Conservation (phyloP, 1,139 yeast genomes). For the Saccharomyces pastorianus region DNA sequence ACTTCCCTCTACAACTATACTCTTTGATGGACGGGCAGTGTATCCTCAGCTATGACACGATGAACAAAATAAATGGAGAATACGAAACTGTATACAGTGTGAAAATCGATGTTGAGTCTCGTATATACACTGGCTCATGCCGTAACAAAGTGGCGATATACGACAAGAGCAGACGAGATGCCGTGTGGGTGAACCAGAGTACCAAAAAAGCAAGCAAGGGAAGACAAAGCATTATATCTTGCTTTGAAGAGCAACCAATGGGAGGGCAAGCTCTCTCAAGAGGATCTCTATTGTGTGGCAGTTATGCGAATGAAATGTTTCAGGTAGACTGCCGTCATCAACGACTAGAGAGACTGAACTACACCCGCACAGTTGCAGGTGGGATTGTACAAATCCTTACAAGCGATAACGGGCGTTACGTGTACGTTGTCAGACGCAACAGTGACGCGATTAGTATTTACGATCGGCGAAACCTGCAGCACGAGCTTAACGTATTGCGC, state of each 20-base stretch:
- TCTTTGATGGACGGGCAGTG: background rate
- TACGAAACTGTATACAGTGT: conserved; percentile 22
- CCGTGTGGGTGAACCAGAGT: conserved; percentile 15
- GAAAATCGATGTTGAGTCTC: conserved; percentile 8
- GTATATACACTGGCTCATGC: conserved; percentile 21
- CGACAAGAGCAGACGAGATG: conserved; percentile 16
- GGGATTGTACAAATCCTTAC: conserved; percentile 24
- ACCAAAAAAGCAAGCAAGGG: conserved; percentile 12
- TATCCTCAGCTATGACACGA: conserved; percentile 14
- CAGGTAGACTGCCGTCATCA: conserved; percentile 16
- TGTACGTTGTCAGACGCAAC: conserved; percentile 22
- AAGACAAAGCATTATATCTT: conserved; percentile 19
- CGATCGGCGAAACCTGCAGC: conserved; percentile 16
- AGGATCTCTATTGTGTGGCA: conserved; percentile 13
- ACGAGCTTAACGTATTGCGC: conserved; percentile 12
- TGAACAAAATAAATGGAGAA: conserved; percentile 18
- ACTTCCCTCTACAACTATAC: conserved; percentile 21
- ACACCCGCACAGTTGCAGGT: conserved; percentile 6
- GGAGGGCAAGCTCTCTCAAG: conserved; percentile 3
- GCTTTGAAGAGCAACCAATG: conserved; percentile 16
- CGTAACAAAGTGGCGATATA: conserved; percentile 22
- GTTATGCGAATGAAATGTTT: conserved; percentile 24
- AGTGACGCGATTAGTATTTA: conserved; percentile 19
- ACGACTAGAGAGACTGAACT: conserved; percentile 2
- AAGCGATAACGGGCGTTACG: conserved; percentile 24